phyloP scores from a whole-genome alignment of 75 land plant species.

The Pinus tabuliformis region DNA sequence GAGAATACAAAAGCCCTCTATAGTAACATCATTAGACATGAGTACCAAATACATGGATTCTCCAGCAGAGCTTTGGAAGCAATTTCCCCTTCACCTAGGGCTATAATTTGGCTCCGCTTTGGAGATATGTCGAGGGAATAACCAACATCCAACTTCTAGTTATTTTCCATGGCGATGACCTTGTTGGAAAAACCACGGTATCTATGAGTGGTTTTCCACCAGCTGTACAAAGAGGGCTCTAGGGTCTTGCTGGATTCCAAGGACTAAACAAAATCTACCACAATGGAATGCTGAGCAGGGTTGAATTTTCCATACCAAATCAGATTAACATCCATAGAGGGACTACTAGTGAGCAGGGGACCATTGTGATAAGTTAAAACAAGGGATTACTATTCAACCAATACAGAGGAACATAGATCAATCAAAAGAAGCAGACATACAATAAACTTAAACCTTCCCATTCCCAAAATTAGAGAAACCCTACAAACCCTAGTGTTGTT shows the following conservation, averaged over 20 bases:
- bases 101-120: constrained; percentile 9
- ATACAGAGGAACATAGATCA: neutral
- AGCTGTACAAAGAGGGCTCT: too few relatives aligned
- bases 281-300: constrained; percentile 40
- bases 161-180: constrained; percentile 1
- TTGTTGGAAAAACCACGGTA: constrained; percentile 18
- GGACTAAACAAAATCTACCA: constrained; percentile 62
- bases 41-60: constrained; percentile 26
- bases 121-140: constrained; percentile 22
- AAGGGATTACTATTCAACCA: constrained; percentile 20
- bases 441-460: neutral
- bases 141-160: neutral
- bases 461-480: too few relatives aligned
- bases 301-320: constrained; percentile 77
- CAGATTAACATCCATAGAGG: constrained; percentile 25
- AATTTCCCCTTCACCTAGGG: neutral
- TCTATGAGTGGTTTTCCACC: constrained; percentile 3
- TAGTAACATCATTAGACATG: constrained; percentile 24
- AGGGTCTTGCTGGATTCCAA: constrained; percentile 16
- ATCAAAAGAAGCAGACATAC: neutral
- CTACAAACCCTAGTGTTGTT: too few relatives aligned
- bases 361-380: constrained; percentile 60
- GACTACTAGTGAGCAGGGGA: constrained; percentile 39
- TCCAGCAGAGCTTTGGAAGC: neutral
- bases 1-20: constrained; percentile 37